phyloP scores from a whole-genome alignment of 2,329 filamentous ascomycete species.

The Beauveria medogensis region DNA sequence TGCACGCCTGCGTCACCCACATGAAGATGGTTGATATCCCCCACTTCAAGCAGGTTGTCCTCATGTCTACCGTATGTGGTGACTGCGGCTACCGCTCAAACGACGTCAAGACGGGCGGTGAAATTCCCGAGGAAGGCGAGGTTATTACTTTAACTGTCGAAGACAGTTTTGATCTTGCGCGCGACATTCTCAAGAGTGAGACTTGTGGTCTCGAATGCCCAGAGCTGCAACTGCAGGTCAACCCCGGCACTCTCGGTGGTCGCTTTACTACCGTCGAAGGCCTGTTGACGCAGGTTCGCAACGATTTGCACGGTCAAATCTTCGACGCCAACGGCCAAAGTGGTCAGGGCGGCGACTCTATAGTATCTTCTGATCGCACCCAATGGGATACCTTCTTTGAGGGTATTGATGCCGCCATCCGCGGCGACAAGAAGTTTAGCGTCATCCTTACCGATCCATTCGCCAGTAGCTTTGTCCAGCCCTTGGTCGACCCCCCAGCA shows the following conservation, averaged over 20 bases:
- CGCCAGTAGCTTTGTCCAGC: slow-evolving; percentile 90
- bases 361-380: slow-evolving; percentile 54
- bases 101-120: slow-evolving; percentile 95
- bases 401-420: slow-evolving; percentile 67
- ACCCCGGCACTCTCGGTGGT: slow-evolving; percentile 88
- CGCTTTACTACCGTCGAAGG: slow-evolving; percentile 97
- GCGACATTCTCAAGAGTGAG: slow-evolving; percentile 95
- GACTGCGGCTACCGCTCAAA: slow-evolving; percentile 91
- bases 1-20: slow-evolving; percentile 76
- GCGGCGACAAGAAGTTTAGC: slow-evolving; percentile 71
- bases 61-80: slow-evolving; percentile 91
- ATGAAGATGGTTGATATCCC: slow-evolving; percentile 99
- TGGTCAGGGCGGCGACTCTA: slow-evolving; percentile 66
- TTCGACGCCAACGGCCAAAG: slow-evolving; percentile 62
- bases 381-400: slow-evolving; percentile 79
- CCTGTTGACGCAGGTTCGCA: slow-evolving; percentile 81
- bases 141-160: slow-evolving; percentile 72
- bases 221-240: slow-evolving; percentile 78
- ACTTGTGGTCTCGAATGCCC: slow-evolving; percentile 81
- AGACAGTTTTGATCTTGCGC: slow-evolving; percentile 63
- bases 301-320: slow-evolving; percentile 81
- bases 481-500: slow-evolving; percentile 63
- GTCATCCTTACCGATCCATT: slow-evolving; percentile 81
- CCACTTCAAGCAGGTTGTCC: slow-evolving; percentile 92
- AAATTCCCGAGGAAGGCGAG: slow-evolving; percentile 77